A percentile compares a stretch with the other conserved stretches of the same genome.
phyloP scores from a whole-genome alignment of 1,139 yeast species.

The Pichia sp. region DNA sequence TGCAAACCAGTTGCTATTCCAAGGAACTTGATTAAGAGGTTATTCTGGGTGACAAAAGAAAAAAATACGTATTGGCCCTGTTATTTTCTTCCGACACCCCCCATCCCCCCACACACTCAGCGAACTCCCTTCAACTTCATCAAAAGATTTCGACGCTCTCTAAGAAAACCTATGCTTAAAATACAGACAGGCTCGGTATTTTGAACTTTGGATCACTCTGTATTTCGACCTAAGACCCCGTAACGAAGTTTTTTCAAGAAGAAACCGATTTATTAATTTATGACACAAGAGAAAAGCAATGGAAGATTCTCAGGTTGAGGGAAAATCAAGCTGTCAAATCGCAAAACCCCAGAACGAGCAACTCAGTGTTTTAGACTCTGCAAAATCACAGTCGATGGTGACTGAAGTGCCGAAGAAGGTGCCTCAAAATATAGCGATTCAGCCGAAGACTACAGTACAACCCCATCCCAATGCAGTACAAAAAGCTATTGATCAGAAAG shows the following conservation, averaged over 20 bases:
- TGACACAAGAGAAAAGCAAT: background rate
- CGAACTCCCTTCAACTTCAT: background rate
- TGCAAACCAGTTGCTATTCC: background rate
- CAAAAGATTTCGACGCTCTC: background rate
- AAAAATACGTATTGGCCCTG: background rate
- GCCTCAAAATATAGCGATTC: background rate
- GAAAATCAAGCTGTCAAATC: slow-evolving; percentile 1
- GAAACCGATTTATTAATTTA: background rate
- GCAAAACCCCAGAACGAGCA: background rate
- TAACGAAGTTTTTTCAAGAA: background rate
- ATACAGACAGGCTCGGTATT: background rate
- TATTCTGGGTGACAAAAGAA: background rate
- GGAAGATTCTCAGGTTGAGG: slow-evolving; percentile 6
- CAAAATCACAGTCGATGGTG: background rate
- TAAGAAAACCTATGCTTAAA: background rate
- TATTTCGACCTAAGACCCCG: background rate
- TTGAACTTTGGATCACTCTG: too few species aligned
- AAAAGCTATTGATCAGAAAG: background rate
- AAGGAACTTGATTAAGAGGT: background rate
- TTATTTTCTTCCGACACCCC: background rate
- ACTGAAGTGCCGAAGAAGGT: background rate
- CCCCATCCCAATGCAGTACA: background rate
- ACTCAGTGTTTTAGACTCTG: background rate
- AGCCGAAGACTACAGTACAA: background rate
- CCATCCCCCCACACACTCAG: too few species aligned